Percentiles rank a stretch among this genome's conserved stretches.
Evolutionary conservation across 73 alveolate genomes (phyloP).

Genomic region (Paramecium pentaurelia): DNA sequence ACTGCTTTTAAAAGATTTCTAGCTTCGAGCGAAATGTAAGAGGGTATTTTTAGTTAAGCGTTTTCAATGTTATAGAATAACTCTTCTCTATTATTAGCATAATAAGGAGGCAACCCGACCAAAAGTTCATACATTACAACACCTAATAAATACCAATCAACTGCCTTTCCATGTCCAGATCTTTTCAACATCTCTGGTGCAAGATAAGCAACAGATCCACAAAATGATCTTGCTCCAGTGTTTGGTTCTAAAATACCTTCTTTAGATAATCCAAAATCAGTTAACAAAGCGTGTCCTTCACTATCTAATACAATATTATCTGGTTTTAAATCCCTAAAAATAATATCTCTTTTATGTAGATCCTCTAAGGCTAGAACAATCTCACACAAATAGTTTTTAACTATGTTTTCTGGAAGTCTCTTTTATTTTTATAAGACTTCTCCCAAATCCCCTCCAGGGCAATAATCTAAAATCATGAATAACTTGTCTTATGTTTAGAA

Average conservation of each 20-base stretch:
- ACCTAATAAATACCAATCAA: conserved; percentile 97
- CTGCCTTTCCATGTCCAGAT: conserved; percentile 97
- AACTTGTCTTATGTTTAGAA: conserved; percentile 89
- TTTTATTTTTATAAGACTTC: conserved; percentile 80
- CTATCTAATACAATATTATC: conserved; percentile 81
- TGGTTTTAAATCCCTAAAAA: conserved; percentile 86
- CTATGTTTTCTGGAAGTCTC: conserved; percentile 87
- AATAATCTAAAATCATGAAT: conserved; percentile 83
- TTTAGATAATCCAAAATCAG: conserved; percentile 95
- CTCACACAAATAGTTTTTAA: conserved; percentile 86
- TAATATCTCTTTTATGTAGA: conserved; percentile 85
- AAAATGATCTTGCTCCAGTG: conserved; percentile 85
- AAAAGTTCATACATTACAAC: conserved; percentile 94
- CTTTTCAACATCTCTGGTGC: conserved; percentile 97
- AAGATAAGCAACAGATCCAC: conserved; percentile 94
- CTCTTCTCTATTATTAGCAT: conserved; percentile 81
- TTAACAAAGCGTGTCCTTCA: conserved; percentile 93
- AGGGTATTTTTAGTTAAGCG: conserved; percentile 72
- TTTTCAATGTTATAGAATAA: conserved; percentile 80
- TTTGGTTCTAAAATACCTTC: conserved; percentile 91
- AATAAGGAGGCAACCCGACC: conserved; percentile 96
- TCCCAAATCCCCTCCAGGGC: conserved; percentile 96
- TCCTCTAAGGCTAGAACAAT: conserved; percentile 88
- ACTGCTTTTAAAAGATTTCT: conserved; percentile 62
- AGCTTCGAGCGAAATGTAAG: conserved; percentile 66